These are phyloP conservation scores for Solanum corneliomulleri DNA, from an alignment of 257 asterid genomes.

Conservation along the genomic window DNA sequence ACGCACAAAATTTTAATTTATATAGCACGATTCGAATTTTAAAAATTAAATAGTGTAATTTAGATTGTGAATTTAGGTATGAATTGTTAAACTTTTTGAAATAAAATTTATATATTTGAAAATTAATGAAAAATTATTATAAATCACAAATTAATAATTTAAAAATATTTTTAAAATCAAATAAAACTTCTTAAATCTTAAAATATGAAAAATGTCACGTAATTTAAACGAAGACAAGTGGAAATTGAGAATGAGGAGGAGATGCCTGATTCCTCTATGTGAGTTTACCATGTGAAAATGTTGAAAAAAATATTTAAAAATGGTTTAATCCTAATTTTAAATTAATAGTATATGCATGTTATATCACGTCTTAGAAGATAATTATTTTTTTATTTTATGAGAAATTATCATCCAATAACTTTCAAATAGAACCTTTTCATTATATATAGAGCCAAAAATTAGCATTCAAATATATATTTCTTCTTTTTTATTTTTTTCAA, in stretches of 20 bases:
- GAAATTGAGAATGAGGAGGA: not conserved
- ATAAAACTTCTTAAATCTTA: accelerated
- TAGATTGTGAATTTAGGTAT: too few relatives aligned
- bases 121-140: accelerated
- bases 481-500: not conserved
- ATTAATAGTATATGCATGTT: not conserved
- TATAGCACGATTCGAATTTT: too few relatives aligned
- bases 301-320: not conserved
- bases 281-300: not conserved
- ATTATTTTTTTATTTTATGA: not conserved
- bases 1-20: too few relatives aligned
- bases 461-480: not conserved
- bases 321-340: not conserved
- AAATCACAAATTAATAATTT: too few relatives aligned
- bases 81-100: accelerated
- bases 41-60: too few relatives aligned
- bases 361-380: not conserved
- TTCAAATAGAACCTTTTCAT: not conserved
- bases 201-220: accelerated
- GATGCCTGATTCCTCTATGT: not conserved
- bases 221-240: not conserved
- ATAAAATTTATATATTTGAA: too few relatives aligned
- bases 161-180: not conserved
- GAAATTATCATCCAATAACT: not conserved
- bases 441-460: not conserved